These are phyloP conservation scores for Meyerozyma sp. DNA, from an alignment of 1,139 yeast genomes.

Conservation along the genomic window DNA sequence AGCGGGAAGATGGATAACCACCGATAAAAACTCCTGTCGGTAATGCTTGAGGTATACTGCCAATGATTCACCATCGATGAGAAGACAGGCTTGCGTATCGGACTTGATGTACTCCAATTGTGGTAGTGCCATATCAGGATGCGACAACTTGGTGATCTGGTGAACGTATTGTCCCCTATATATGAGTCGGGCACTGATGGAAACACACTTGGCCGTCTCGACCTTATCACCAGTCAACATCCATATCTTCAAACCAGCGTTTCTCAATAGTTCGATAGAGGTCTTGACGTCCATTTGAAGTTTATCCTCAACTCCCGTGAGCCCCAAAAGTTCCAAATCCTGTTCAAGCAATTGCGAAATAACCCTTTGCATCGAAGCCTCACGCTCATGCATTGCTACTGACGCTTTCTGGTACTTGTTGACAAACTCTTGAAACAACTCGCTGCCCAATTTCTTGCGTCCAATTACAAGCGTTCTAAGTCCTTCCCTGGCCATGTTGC, in stretches of 20 bases:
- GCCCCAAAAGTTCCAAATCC: conserved; percentile 80
- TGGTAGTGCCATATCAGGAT: conserved; percentile 61
- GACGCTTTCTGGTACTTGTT: conserved; percentile 67
- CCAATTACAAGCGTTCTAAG: conserved; percentile 91
- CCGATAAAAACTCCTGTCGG: conserved; percentile 66
- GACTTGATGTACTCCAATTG: conserved; percentile 66
- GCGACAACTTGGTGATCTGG: conserved; percentile 62
- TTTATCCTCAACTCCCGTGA: conserved; percentile 97
- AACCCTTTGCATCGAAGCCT: conserved; percentile 62
- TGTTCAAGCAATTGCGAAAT: conserved; percentile 69
- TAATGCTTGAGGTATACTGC: conserved; percentile 60
- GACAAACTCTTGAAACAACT: conserved; percentile 57
- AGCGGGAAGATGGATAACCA: conserved; percentile 76
- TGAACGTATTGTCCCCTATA: conserved; percentile 93
- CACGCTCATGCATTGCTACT: conserved; percentile 75
- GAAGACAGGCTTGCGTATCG: conserved; percentile 68
- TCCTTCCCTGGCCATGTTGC: conserved; percentile 98
- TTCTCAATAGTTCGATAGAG: conserved; percentile 83
- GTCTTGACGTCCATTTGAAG: conserved; percentile 87
- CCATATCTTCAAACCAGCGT: conserved; percentile 98
- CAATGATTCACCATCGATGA: conserved; percentile 93
- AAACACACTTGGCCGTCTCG: conserved; percentile 96
- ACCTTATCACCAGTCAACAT: conserved; percentile 99
- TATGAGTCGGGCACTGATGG: conserved; percentile 87
- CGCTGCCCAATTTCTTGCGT: conserved; percentile 57